Evolutionary conservation across 2,329 filamentous ascomycete genomes (phyloP).

Genomic region (Cladosporium austrohemisphaericum): DNA sequence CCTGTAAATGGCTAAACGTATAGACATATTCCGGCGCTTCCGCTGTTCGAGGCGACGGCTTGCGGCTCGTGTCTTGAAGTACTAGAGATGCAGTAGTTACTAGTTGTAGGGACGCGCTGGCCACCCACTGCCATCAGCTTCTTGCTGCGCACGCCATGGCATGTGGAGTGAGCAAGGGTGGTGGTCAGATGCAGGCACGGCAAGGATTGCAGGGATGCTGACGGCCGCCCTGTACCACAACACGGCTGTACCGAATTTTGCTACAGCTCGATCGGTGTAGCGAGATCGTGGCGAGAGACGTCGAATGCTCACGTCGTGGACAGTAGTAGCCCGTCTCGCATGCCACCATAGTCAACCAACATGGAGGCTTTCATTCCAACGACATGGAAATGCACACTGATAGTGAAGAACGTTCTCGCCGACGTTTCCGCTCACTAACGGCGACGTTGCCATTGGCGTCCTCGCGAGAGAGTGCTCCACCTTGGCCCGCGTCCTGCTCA

Average conservation of each 20-base stretch:
- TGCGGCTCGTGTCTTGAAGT: too few species aligned
- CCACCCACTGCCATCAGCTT: neutral
- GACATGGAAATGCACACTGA: too few species aligned
- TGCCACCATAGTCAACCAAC: too few species aligned
- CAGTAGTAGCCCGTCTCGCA: too few species aligned
- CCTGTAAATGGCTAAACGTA: too few species aligned
- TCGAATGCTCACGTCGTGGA: too few species aligned
- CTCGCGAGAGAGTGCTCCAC: neutral
- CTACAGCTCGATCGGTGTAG: neutral
- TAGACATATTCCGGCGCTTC: too few species aligned
- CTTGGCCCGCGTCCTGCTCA: neutral
- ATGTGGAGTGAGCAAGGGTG: slow-evolving; percentile 9
- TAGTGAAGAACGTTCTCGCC: too few species aligned
- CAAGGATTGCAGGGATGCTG: slow-evolving; percentile 9
- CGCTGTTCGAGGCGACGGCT: too few species aligned
- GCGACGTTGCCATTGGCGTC: slow-evolving; percentile 1
- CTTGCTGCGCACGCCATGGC: neutral
- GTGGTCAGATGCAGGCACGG: slow-evolving; percentile 11
- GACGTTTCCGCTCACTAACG: slow-evolving; percentile 3
- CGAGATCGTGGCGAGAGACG: neutral
- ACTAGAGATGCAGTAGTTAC: too few species aligned
- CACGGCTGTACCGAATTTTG: neutral
- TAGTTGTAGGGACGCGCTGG: too few species aligned
- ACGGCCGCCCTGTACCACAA: neutral
- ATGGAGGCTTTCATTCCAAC: too few species aligned